Evolutionary conservation across 306 rosid species (phyloP).

Genomic region (Prunus persica): Prunus_persica_NCBIv2 NC_034010.1:30009501-30010000

Average conservation of each 20-base stretch:
- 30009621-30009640: not conserved
- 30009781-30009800: slow-evolving; percentile 34
- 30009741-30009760: slow-evolving; percentile 51
- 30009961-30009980: slow-evolving; percentile 46
- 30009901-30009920: slow-evolving; percentile 51
- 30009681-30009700: slow-evolving; percentile 45
- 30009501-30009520: not conserved
- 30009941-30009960: slow-evolving; percentile 43
- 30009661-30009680: slow-evolving; percentile 34
- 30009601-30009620: not conserved
- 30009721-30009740: slow-evolving; percentile 44
- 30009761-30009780: slow-evolving; percentile 49
- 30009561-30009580: not conserved
- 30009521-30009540: not conserved
- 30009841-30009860: slow-evolving; percentile 4
- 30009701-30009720: slow-evolving; percentile 51
- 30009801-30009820: not conserved
- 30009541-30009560: not conserved
- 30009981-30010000: slow-evolving; percentile 45
- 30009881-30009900: slow-evolving; percentile 53
- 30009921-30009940: slow-evolving; percentile 47
- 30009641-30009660: not conserved
- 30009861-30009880: not conserved
- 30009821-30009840: not conserved
- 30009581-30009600: not conserved